phyloP scores from a whole-genome alignment of 257 asterid genomes.

The Eustoma russellianum region DNA sequence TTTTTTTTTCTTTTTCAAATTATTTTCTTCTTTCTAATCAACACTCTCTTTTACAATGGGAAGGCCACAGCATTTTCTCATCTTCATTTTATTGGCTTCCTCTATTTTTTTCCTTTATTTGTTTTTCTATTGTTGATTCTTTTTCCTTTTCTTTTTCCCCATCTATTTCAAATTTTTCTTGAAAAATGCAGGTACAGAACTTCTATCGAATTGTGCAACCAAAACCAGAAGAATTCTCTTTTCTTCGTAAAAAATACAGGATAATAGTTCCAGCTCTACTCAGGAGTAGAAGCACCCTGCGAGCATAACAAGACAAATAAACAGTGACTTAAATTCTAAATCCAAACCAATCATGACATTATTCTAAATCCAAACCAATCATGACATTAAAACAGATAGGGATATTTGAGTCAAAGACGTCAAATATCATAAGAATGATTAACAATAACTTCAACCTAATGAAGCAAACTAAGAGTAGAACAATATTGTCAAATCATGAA shows the following conservation, averaged over 20 bases:
- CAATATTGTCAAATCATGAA: too few relatives aligned
- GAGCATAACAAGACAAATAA: constrained; percentile 44
- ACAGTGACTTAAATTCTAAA: constrained; percentile 21
- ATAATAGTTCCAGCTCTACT: constrained; percentile 48
- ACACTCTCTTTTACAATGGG: too few relatives aligned
- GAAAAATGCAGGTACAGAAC: constrained; percentile 27
- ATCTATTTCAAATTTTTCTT: neutral
- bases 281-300: constrained; percentile 62
- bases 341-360: too few relatives aligned
- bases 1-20: constrained; percentile 2
- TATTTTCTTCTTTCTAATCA: neutral
- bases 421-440: neutral
- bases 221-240: constrained; percentile 49
- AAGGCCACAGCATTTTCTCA: neutral
- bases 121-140: neutral
- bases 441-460: neutral
- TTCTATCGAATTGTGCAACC: constrained; percentile 19
- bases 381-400: constrained; percentile 4
- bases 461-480: neutral
- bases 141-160: constrained; percentile 5
- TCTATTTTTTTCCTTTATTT: constrained; percentile 2
- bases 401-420: neutral
- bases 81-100: neutral
- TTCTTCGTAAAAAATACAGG: constrained; percentile 48
- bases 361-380: too few relatives aligned